Percentiles rank a stretch among this genome's conserved stretches.
Conservation (phyloP, 1,284 basidiomycete genomes). For the Pterula multifida region DNA sequence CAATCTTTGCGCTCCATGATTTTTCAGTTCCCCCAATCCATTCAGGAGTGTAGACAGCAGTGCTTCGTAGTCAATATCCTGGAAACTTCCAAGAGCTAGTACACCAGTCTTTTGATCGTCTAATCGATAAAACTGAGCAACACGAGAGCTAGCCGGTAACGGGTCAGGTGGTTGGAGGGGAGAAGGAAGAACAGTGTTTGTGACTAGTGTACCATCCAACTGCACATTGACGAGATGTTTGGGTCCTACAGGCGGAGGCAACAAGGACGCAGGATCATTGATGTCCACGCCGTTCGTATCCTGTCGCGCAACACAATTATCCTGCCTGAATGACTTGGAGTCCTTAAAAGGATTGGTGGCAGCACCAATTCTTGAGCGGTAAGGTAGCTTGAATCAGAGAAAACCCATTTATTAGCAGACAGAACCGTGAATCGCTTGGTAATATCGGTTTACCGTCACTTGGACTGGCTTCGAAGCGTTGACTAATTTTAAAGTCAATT, state of each 20-base stretch:
- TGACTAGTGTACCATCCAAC: conserved; percentile 17
- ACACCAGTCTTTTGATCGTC: conserved; percentile 45
- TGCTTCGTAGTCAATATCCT: conserved; percentile 26
- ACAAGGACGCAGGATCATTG: conserved; percentile 13
- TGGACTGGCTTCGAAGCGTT: background rate
- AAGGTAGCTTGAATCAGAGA: conserved; percentile 22
- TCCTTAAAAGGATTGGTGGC: conserved; percentile 20
- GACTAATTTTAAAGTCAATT: conserved; percentile 10
- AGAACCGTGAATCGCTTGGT: background rate
- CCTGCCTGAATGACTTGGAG: conserved; percentile 20
- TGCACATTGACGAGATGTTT: background rate
- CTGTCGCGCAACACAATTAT: conserved; percentile 23
- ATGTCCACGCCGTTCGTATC: conserved; percentile 27
- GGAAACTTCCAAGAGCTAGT: conserved; percentile 48
- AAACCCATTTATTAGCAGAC: background rate
- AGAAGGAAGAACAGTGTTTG: conserved; percentile 38
- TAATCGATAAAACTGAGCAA: conserved; percentile 43
- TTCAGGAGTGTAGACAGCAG: conserved; percentile 33
- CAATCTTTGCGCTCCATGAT: conserved; percentile 35
- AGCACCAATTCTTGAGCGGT: conserved; percentile 23
- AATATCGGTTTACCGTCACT: background rate
- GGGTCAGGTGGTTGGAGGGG: conserved; percentile 28
- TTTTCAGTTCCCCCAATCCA: conserved; percentile 37
- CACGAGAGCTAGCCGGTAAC: conserved; percentile 33
- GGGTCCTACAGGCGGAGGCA: background rate